Percentiles rank a stretch among this genome's conserved stretches.
phyloP scores from a whole-genome alignment of 2,329 filamentous ascomycete species.

The Alternaria tenuissima region DNA sequence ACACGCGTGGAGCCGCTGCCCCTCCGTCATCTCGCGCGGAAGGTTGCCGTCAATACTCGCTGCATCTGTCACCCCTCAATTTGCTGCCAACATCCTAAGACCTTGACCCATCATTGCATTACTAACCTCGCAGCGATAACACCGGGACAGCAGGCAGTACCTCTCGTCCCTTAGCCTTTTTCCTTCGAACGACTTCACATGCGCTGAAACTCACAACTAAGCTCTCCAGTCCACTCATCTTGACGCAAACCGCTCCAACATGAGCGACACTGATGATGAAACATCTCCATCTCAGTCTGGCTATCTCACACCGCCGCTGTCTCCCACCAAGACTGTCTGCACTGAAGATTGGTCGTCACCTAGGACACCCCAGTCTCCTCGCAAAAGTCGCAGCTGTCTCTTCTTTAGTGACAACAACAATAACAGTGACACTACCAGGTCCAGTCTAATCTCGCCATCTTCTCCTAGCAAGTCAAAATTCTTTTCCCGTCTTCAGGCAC shows the following conservation, averaged over 20 bases:
- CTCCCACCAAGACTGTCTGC: conserved; percentile 46
- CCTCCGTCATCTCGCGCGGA: conserved; percentile 26
- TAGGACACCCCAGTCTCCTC: conserved; percentile 42
- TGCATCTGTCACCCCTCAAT: conserved; percentile 16
- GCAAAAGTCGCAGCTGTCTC: conserved; percentile 39
- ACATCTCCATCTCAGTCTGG: conserved; percentile 22
- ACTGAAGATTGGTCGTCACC: conserved; percentile 44
- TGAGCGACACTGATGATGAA: conserved; percentile 36
- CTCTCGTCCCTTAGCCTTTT: conserved; percentile 18
- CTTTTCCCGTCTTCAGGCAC: conserved; percentile 19
- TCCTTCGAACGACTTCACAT: conserved; percentile 34
- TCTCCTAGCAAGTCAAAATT: conserved; percentile 38
- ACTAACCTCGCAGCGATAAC: conserved; percentile 47
- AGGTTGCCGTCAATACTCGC: conserved; percentile 22
- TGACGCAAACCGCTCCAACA: conserved; percentile 17
- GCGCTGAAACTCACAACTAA: conserved; percentile 21
- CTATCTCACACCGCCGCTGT: conserved; percentile 44
- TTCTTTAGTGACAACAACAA: conserved; percentile 30
- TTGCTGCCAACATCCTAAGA: conserved; percentile 30
- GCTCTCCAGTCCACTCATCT: conserved; percentile 11
- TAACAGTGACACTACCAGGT: conserved; percentile 13
- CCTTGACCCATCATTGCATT: conserved; percentile 33
- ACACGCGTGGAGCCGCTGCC: conserved; percentile 35
- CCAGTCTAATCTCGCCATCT: conserved; percentile 26
- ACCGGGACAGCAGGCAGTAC: conserved; percentile 27